phyloP scores from a whole-genome alignment of 2,329 filamentous ascomycete genomes.

The Juglanconis oblonga region DNA sequence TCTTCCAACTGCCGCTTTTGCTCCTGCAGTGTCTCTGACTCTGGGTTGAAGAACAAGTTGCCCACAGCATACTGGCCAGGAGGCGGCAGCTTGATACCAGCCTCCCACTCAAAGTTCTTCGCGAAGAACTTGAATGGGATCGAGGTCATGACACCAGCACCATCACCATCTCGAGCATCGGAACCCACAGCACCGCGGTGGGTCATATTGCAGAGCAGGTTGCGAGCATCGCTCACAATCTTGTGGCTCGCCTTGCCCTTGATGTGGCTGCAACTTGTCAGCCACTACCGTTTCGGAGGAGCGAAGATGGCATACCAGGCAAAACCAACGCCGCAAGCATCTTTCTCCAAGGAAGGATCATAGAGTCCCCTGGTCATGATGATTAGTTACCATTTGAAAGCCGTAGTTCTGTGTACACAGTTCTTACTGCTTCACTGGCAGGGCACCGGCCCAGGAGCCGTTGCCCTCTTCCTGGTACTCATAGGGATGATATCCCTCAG shows the following conservation, averaged over 20 bases:
- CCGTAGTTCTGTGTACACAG: neutral
- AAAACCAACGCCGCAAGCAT: conserved; percentile 99
- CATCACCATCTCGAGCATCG: conserved; percentile 95
- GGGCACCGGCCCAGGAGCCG: conserved; percentile 84
- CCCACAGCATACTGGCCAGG: conserved; percentile 93
- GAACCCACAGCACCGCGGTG: conserved; percentile 97
- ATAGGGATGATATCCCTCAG: conserved; percentile 66
- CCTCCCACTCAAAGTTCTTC: conserved; percentile 95
- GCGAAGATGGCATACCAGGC: conserved; percentile 68
- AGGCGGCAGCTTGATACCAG: conserved; percentile 81
- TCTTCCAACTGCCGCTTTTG: conserved; percentile 93
- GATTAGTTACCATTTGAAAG: neutral
- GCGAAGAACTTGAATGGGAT: conserved; percentile 98
- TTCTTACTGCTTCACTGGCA: conserved; percentile 86
- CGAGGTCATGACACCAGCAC: conserved; percentile 98
- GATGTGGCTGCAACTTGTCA: conserved; percentile 67
- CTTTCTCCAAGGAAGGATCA: conserved; percentile 92
- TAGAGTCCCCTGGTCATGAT: conserved; percentile 68
- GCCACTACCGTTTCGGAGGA: neutral
- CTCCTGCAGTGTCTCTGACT: conserved; percentile 83
- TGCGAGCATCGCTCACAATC: conserved; percentile 96
- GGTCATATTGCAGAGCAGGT: conserved; percentile 99
- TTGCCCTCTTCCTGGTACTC: conserved; percentile 87
- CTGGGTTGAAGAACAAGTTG: conserved; percentile 98
- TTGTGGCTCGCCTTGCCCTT: conserved; percentile 98